phyloP scores from a whole-genome alignment of 176 grass and related monocot species.

The Saccharum officinarum region DNA sequence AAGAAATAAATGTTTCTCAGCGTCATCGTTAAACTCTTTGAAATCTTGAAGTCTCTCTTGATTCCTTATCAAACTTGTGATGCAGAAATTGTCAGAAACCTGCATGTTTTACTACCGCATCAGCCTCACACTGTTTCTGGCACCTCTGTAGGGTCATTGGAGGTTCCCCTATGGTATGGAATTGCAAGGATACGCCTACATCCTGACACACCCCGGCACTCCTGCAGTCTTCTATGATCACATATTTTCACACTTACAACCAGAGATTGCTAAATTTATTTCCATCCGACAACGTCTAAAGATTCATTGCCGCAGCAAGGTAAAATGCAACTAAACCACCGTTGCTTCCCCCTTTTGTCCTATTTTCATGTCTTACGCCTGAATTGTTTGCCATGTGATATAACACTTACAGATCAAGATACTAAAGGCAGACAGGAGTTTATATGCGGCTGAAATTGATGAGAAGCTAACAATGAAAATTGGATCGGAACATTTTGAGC shows the following conservation, averaged over 20 bases:
- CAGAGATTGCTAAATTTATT: slow-evolving; percentile 76
- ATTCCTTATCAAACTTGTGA: slow-evolving; percentile 1
- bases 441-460: slow-evolving; percentile 84
- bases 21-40: background rate
- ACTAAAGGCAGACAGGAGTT: slow-evolving; percentile 70
- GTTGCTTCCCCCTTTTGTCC: background rate
- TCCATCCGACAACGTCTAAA: slow-evolving; percentile 54
- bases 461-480: slow-evolving; percentile 82
- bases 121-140: slow-evolving; percentile 20
- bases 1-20: background rate
- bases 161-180: slow-evolving; percentile 93
- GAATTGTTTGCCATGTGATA: background rate
- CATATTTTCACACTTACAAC: slow-evolving; percentile 76
- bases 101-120: background rate
- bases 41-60: slow-evolving; percentile 5
- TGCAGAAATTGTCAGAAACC: background rate
- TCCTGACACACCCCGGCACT: slow-evolving; percentile 95
- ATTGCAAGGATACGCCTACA: slow-evolving; percentile 98
- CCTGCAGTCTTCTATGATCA: slow-evolving; percentile 95
- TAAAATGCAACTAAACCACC: slow-evolving; percentile 24
- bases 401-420: slow-evolving; percentile 73
- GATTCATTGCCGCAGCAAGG: slow-evolving; percentile 90
- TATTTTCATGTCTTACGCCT: background rate
- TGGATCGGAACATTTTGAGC: slow-evolving; percentile 76
- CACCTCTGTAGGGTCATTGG: slow-evolving; percentile 86